phyloP scores from a whole-genome alignment of 202 grass and related monocot genomes.

The Hordeum pubiflorum region DNA sequence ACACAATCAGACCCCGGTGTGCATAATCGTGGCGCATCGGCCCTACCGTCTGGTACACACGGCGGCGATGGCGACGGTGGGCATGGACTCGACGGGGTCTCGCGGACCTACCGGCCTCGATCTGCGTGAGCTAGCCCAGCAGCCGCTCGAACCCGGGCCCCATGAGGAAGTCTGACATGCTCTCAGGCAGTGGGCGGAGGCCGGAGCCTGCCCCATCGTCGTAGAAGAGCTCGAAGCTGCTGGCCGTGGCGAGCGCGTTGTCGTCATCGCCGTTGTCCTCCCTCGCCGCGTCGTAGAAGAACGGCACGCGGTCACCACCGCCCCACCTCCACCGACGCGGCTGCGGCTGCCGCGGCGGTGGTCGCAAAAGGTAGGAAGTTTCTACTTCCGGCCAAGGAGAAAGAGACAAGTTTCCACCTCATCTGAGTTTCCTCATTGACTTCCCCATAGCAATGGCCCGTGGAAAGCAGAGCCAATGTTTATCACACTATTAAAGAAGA shows the following conservation, averaged over 20 bases:
- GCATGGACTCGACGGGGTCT: slow-evolving; percentile 83
- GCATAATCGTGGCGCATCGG: too few species aligned
- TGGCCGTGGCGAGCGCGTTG: not conserved
- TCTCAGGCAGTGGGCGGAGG: slow-evolving; percentile 71
- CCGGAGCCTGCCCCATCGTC: slow-evolving; percentile 69
- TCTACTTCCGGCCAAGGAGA: too few species aligned
- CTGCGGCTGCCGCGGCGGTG: not conserved
- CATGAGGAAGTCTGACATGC: slow-evolving; percentile 95
- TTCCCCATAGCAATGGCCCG: too few species aligned
- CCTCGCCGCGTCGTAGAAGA: not conserved
- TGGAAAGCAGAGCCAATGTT: too few species aligned
- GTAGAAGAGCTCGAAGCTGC: slow-evolving; percentile 88
- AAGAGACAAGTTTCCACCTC: too few species aligned
- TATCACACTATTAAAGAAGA: too few species aligned
- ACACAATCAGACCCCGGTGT: too few species aligned
- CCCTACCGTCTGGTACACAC: too few species aligned
- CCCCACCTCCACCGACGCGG: not conserved
- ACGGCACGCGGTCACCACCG: slow-evolving; percentile 36
- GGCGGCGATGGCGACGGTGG: slow-evolving; percentile 39
- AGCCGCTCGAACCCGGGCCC: slow-evolving; percentile 70
- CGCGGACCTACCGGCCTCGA: slow-evolving; percentile 44
- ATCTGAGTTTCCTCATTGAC: too few species aligned
- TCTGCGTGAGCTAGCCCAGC: slow-evolving; percentile 70
- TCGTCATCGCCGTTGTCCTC: not conserved
- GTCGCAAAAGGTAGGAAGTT: too few species aligned